These are phyloP conservation scores for Fraxinus albicans DNA, from an alignment of 305 asterid species.

Conservation along the genomic window DNA sequence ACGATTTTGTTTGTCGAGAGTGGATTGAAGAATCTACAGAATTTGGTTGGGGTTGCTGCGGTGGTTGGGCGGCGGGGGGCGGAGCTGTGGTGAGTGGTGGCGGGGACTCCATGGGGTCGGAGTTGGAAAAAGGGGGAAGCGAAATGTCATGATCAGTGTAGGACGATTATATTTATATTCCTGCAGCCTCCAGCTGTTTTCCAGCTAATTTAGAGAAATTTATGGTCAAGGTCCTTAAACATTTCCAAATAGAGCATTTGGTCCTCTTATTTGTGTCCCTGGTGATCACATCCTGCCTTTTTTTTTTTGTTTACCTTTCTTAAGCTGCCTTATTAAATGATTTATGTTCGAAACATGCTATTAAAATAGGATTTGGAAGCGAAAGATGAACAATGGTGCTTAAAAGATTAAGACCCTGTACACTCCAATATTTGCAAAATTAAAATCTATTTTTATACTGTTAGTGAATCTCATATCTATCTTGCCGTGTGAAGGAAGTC, in stretches of 20 bases:
- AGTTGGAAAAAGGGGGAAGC: constrained; percentile 11
- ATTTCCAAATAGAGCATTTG: background rate
- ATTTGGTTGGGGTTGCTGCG: constrained; percentile 31
- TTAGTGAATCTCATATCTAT: too few species aligned
- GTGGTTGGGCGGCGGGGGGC: constrained; percentile 17
- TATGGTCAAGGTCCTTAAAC: background rate
- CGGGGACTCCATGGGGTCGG: constrained; percentile 57
- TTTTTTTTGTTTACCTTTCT: background rate
- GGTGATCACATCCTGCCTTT: background rate
- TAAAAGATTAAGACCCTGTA: background rate
- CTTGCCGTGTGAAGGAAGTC: background rate
- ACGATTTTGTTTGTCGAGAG: constrained; percentile 59
- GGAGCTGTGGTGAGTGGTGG: constrained; percentile 40
- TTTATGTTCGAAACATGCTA: background rate
- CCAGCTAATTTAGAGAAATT: background rate
- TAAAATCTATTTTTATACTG: too few species aligned
- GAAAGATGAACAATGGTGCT: background rate
- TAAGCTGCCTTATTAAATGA: background rate
- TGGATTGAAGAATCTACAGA: constrained; percentile 55
- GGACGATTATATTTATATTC: constrained; percentile 27
- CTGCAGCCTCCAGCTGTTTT: constrained; percentile 33
- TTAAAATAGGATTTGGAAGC: background rate
- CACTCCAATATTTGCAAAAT: background rate
- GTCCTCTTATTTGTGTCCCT: background rate
- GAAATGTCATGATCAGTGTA: constrained; percentile 26